A percentile compares a stretch with the other conserved stretches of the same genome.
phyloP scores from a whole-genome alignment of 2,329 filamentous ascomycete genomes.

The Alternaria sp. region DNA sequence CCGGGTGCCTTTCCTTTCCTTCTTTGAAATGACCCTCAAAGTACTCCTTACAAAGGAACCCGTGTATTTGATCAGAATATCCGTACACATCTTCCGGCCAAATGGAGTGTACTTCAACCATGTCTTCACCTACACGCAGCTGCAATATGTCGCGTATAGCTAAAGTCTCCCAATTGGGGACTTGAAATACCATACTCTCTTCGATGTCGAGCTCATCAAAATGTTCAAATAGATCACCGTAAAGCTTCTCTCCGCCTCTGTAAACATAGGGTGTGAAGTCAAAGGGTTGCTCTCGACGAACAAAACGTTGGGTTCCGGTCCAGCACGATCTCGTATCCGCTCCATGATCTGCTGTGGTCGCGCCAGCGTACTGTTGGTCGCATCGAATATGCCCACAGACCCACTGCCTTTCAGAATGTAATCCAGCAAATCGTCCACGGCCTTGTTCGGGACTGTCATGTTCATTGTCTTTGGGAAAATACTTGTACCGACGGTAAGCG shows the following conservation, averaged over 20 bases:
- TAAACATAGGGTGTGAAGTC: neutral
- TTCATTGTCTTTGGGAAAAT: too few relatives aligned
- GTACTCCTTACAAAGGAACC: neutral
- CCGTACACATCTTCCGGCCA: neutral
- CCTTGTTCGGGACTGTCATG: neutral
- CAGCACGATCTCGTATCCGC: conserved; percentile 81
- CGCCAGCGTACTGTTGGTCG: conserved; percentile 93
- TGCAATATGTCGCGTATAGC: neutral
- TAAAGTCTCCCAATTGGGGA: neutral
- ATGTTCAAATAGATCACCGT: neutral
- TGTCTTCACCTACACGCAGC: neutral
- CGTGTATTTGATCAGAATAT: neutral
- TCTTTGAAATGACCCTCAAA: neutral
- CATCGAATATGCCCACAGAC: conserved; percentile 93
- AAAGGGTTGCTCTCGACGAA: conserved; percentile 79
- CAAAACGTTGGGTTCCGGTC: conserved; percentile 84
- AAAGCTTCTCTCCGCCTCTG: neutral
- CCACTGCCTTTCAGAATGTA: conserved; percentile 85
- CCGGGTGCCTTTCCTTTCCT: neutral
- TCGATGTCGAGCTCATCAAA: too few relatives aligned
- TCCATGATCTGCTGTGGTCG: conserved; percentile 85
- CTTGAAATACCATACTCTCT: too few relatives aligned
- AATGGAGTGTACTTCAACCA: neutral
- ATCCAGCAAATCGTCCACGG: conserved; percentile 84
- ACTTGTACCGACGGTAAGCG: neutral